Conservation (phyloP, 805 yeast species). For the Komagataella kurtzmanii region DNA sequence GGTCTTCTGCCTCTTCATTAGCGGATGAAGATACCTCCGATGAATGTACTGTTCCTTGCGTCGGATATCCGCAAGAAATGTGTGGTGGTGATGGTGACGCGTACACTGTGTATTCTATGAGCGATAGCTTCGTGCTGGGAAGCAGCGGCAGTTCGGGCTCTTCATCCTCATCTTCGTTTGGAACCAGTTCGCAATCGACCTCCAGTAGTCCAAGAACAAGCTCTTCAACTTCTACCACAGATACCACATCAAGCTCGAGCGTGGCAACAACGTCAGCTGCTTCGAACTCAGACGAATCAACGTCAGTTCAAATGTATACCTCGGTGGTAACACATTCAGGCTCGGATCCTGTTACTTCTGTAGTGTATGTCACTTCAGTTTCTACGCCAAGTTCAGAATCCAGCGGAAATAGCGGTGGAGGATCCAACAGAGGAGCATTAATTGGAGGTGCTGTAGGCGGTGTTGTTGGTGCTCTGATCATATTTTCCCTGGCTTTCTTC, state of each 20-base stretch:
- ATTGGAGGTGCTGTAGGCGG: conserved; percentile 29
- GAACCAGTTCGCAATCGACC: conserved; percentile 13
- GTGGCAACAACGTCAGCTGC: conserved; percentile 7
- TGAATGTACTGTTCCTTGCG: conserved; percentile 34
- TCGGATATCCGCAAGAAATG: conserved; percentile 44
- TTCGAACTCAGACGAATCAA: conserved; percentile 2
- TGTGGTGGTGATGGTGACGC: conserved; percentile 42
- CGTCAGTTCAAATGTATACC: background rate
- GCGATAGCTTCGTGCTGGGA: conserved; percentile 15
- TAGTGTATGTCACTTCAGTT: conserved; percentile 7
- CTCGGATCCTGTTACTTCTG: conserved; percentile 2
- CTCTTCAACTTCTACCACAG: conserved; percentile 7
- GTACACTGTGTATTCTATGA: conserved; percentile 29
- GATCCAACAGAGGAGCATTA: conserved; percentile 18
- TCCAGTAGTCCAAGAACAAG: conserved; percentile 4
- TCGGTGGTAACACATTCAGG: conserved; percentile 5
- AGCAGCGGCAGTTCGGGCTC: conserved; percentile 4
- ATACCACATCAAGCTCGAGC: conserved; percentile 3
- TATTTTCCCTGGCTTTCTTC: conserved; percentile 16
- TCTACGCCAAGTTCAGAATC: conserved; percentile 13
- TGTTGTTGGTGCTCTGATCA: conserved; percentile 12
- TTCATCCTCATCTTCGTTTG: conserved; percentile 13
- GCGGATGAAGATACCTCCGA: conserved; percentile 12
- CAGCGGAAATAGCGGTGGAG: conserved; percentile 1
- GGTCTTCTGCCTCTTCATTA: conserved; percentile 24